phyloP scores from a whole-genome alignment of 2,329 filamentous ascomycete species.

The Monosporascus sp. region DNA sequence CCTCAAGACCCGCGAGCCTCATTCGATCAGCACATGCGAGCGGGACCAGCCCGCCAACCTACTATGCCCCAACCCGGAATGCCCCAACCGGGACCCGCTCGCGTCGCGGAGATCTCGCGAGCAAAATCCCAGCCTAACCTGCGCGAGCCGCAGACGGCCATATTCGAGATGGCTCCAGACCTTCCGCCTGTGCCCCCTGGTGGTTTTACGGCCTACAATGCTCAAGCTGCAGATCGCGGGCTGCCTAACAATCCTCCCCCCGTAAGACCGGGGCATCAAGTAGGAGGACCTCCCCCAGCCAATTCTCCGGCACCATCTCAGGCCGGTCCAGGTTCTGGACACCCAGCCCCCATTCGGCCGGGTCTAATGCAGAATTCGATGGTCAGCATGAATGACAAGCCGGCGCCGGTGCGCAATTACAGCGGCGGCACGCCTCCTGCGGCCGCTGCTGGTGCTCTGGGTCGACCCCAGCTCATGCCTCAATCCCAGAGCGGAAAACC shows the following conservation, averaged over 20 bases:
- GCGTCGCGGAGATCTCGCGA: conserved; percentile 48
- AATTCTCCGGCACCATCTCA: conserved; percentile 6
- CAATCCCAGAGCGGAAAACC: conserved; percentile 24
- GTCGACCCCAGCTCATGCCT: conserved; percentile 33
- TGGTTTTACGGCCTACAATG: conserved; percentile 27
- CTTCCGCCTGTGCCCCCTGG: conserved; percentile 46
- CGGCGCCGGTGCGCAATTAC: conserved; percentile 54
- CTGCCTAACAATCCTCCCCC: conserved; percentile 22
- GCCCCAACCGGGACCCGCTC: conserved; percentile 44
- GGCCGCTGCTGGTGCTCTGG: conserved; percentile 24
- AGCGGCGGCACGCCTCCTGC: conserved; percentile 40
- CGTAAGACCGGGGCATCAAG: conserved; percentile 21
- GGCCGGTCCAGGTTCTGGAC: conserved; percentile 37
- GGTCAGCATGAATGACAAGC: conserved; percentile 50
- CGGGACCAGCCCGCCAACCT: conserved; percentile 28
- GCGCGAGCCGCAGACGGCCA: conserved; percentile 57
- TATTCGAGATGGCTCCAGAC: conserved; percentile 69
- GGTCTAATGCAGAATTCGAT: conserved; percentile 56
- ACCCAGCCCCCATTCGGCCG: conserved; percentile 58
- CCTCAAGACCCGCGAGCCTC: conserved; percentile 33
- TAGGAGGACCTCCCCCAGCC: conserved; percentile 14
- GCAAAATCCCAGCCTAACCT: conserved; percentile 65
- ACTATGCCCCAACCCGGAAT: conserved; percentile 16
- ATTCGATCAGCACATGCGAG: conserved; percentile 43
- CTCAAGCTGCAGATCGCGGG: conserved; percentile 13